These are phyloP conservation scores for Tuctoria greenei DNA, from an alignment of 176 grass and related monocot species.

Conservation along the genomic window DNA sequence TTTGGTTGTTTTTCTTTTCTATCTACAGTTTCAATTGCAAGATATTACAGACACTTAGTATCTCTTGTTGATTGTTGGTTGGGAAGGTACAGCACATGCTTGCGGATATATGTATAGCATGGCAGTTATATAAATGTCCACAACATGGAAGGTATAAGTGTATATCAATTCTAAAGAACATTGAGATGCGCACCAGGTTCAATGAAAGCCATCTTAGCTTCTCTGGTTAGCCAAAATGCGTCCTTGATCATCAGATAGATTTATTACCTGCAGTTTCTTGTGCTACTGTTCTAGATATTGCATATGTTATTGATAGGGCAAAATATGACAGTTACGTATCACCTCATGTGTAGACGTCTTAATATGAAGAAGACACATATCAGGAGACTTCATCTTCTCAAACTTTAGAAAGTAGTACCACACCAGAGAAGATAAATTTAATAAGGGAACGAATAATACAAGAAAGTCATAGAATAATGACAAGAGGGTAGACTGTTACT, in stretches of 20 bases:
- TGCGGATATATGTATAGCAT: constrained; percentile 17
- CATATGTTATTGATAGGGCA: neutral
- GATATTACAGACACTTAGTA: constrained; percentile 7
- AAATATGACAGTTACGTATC: too few species aligned
- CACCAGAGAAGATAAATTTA: too few species aligned
- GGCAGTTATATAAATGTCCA: neutral
- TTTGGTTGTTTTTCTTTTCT: too few species aligned
- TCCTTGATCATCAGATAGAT: neutral
- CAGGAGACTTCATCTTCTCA: too few species aligned
- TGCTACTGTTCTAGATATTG: neutral
- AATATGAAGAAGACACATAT: too few species aligned
- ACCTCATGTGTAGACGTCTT: too few species aligned
- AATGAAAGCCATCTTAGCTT: neutral
- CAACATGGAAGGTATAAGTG: neutral
- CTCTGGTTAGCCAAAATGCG: neutral
- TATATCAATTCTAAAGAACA: neutral
- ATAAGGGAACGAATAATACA: too few species aligned
- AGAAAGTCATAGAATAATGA: too few species aligned
- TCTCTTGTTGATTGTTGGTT: neutral
- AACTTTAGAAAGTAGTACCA: too few species aligned
- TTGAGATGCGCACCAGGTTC: neutral
- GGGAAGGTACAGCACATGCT: neutral
- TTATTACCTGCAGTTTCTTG: neutral
- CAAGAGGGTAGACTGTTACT: too few species aligned
- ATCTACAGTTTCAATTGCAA: too few species aligned